Evolutionary conservation across 1,284 basidiomycete genomes (phyloP).

Genomic region (Anthracocystis panici-leucophaei): DNA sequence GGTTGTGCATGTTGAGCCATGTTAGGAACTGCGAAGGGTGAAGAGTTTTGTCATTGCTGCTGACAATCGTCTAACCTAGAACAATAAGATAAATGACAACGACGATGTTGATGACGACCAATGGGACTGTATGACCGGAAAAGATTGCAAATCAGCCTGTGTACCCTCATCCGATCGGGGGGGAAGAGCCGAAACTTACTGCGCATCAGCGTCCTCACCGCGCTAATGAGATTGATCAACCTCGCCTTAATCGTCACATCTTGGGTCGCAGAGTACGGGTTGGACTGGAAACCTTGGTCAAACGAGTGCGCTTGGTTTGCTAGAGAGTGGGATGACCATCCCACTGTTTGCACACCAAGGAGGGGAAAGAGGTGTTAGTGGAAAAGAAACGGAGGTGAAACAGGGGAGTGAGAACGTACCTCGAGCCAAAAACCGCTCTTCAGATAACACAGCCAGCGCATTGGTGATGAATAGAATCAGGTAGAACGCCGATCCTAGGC

Average conservation of each 20-base stretch:
- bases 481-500: slow-evolving; percentile 71
- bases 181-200: slow-evolving; percentile 74
- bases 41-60: too few relatives aligned
- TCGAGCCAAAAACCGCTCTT: slow-evolving; percentile 91
- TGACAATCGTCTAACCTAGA: slow-evolving; percentile 23
- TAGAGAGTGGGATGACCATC: slow-evolving; percentile 77
- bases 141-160: too few relatives aligned
- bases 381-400: not conserved
- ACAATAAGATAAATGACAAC: slow-evolving; percentile 61
- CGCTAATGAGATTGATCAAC: slow-evolving; percentile 89
- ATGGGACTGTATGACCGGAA: slow-evolving; percentile 39
- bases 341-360: slow-evolving; percentile 75
- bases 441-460: slow-evolving; percentile 90
- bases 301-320: slow-evolving; percentile 22
- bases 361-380: not conserved
- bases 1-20: too few relatives aligned
- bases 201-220: slow-evolving; percentile 92
- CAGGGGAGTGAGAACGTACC: slow-evolving; percentile 75
- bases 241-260: slow-evolving; percentile 80
- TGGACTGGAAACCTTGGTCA: slow-evolving; percentile 45
- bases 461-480: slow-evolving; percentile 83
- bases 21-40: too few relatives aligned
- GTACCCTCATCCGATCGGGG: not conserved
- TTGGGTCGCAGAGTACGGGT: slow-evolving; percentile 12
- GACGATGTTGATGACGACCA: slow-evolving; percentile 62